Evolutionary conservation across 345 rosid genomes (phyloP), one percentile per base, ranked within the genome.

Genomic region (Eucalyptus erythrocorys): DNA sequence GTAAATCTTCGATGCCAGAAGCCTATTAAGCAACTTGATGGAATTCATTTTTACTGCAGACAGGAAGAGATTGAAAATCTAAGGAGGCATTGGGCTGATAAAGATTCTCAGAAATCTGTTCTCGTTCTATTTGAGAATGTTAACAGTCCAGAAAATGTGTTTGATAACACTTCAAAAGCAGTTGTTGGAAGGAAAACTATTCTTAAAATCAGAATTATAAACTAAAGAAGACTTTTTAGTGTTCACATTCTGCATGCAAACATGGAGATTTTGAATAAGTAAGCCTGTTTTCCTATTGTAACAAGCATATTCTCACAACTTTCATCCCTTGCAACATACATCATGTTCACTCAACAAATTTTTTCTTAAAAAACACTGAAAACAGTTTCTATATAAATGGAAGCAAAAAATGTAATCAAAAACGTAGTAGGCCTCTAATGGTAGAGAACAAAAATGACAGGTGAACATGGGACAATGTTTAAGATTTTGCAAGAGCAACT

Each of bases 11-110:
- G 85, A 97, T 95, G 90, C 95, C 93, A 55, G 98, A 96, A 90
- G 99, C 98, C 92, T 97, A 99, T 88, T 92, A 95, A 87, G 99
- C 98, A 89, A 97, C 95, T 94, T 96, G 99, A 93, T 97, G 98
- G 89, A 96, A 97, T 91, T 97, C 99, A 91, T 93, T 92, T 92
- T 97, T 96, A 93, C 99, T 97, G 86, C 89, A 91, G 87, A 10
- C 32, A 89, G 85, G 48, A 51, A 80, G 66, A 86, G 42, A 48
- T 43, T 45, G 37, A 26, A 2, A 45, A 43, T 85, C 24, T 45
- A 30, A 85, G 53, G 37, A 85, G n/a, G 22, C 32, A 85, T 48
- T 47, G 1, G 0, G 24, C 80, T 3, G 80, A 68, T 68, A 16
- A 34, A 34, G 80, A 68, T 68, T 34, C 80, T 68, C 24, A 68